Evolutionary conservation across 2,329 filamentous ascomycete genomes (phyloP), one percentile per base, ranked within the genome.

Genomic region (Dactylellina cionopaga): DNA sequence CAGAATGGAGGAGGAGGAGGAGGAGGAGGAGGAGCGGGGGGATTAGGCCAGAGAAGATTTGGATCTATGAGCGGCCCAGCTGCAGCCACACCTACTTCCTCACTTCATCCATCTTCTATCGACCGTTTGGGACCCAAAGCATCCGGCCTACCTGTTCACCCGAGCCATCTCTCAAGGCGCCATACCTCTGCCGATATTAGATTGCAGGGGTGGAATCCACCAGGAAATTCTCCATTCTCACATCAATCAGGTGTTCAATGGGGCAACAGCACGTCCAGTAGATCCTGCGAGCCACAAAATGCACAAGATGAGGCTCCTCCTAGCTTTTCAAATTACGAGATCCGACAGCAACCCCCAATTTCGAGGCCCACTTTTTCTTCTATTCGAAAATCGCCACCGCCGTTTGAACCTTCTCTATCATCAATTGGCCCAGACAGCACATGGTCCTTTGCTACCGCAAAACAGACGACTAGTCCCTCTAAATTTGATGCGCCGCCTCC

Each of bases 141-240:
- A 10, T 80, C 82, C 37, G 78, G 79, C 15, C 80, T 83, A 78
- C 80, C 59, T 2, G 59, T 65, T 19, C 68, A 72, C 15, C 59
- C 68, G 24, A 72, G 59, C 29, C 68, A 72, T 27, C 46, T 72
- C 6, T 72, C 68, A 6, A 54, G 68, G 27, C 59, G 94, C 73
- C 95, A 99, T 81, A 99, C 95, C 1, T 94, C 93, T 37, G 95
- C 95, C 68, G 95, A 99, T 79, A 98, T 99, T 76, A 89, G 95
- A 58, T 90, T 93, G 77, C 90, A 92, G 79, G 92, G 90, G 35
- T 94, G 91, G 88, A 89, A 88, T 74, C 84, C 84, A 76, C 74
- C 79, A 80, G 39, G 76, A 79, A 51, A 78, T 79, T 33, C 80
- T 81, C 51, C 82, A 83, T 41, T 84, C 86, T 24, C 90, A 89